Base-by-base conservation (phyloP, 2,329 filamentous ascomycete genomes). In the Claviceps sp. region DNA sequence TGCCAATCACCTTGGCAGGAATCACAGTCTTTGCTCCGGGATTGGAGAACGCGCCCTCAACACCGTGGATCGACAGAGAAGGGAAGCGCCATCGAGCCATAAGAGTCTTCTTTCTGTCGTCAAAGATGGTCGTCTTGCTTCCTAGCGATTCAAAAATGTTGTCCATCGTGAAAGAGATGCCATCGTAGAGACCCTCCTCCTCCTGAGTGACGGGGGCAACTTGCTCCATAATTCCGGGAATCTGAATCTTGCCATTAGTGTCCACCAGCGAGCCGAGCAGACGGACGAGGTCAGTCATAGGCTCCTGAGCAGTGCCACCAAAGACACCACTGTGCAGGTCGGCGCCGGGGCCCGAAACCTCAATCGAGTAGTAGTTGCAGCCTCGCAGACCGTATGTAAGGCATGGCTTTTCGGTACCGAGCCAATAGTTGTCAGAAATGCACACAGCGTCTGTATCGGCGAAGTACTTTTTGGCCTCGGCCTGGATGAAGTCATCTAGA, bases 341-440 rank as follows among this genome's bases (percentile, higher is more conserved):
- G 59, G 91, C 87, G 42, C 84, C 93, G 11, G 93, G 93, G 1
- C 93, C 93, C 8, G 86, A 89, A 57, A 98, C 76, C 70, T 93
- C 87, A 60, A 98, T 72, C 50, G 85, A 87, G 76, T 97, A 98
- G 79, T 98, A 98, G 75, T 94, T 97, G 82, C 88, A 94, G 51
- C 93, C 93, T 59, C 93, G 87, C 56, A 98, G 85, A 61, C 93
- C 93, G 68, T 98, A 98, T 10, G 93, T 98, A 64, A 98, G 73
- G 70, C 93, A 98, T 13, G 93, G 93, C 78, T 96, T 96, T 78
- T 97, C 89, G 5, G 93, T 97, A 54, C 93, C 93, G 42, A 98
- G 83, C 93, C 93, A 98, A 82, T 98, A 98, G 79, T 98, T 98
- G 71, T 98, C 93, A 47, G 89, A 95, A 66, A 98, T 98, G 73